Evolutionary conservation across 345 rosid genomes (phyloP).

Genomic region (Acer campestre): DNA sequence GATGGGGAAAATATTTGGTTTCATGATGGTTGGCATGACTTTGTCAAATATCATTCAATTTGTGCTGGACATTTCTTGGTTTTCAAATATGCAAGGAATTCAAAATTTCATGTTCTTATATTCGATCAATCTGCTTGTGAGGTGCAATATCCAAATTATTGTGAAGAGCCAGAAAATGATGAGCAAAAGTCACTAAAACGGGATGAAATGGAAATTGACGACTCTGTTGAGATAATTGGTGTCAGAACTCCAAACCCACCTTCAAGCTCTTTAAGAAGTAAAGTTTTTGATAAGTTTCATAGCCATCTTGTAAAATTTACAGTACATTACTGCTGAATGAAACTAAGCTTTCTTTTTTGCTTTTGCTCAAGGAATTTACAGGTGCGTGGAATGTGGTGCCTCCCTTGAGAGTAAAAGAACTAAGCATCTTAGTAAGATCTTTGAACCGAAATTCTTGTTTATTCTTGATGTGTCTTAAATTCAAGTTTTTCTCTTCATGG

Average conservation of each 20-base stretch:
- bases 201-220: conserved; percentile 21
- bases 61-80: conserved; percentile 34
- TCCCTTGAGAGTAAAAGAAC: neutral
- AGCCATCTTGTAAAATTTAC: neutral
- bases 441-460: neutral
- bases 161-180: neutral
- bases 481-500: conserved; percentile 16
- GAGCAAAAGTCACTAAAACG: neutral
- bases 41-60: conserved; percentile 35
- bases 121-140: conserved; percentile 38
- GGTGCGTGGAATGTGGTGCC: too few relatives aligned
- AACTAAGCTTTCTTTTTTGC: neutral
- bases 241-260: neutral
- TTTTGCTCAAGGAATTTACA: neutral
- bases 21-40: conserved; percentile 45
- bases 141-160: conserved; percentile 28
- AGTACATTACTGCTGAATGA: neutral
- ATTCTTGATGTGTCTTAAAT: neutral
- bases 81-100: conserved; percentile 39
- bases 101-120: conserved; percentile 35
- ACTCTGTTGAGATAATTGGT: conserved; percentile 20
- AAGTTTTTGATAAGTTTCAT: neutral
- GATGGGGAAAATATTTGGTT: conserved; percentile 35
- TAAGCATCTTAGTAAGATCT: conserved; percentile 51
- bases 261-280: neutral